Conservation (phyloP, 225 moss, liverwort and hornwort species). For the Marchantia polymorpha region DNA sequence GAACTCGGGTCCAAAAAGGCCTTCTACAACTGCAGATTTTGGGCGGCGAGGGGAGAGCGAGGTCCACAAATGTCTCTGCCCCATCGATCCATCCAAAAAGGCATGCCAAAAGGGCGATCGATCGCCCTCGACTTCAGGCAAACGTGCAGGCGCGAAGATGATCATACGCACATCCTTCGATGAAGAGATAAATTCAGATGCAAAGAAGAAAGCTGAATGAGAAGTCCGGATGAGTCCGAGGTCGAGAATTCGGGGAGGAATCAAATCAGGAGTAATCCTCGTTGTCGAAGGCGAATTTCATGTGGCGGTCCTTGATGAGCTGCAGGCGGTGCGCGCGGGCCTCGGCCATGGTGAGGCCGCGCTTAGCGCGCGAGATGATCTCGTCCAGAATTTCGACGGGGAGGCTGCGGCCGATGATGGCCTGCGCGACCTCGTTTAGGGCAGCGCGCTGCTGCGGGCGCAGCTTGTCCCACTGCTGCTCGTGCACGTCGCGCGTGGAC, state of each 20-base stretch:
- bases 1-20: too few species aligned
- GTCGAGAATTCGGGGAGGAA: background rate
- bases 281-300: conserved; percentile 11
- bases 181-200: background rate
- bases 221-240: background rate
- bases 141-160: background rate
- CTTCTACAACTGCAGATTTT: background rate
- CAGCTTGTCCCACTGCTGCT: conserved; percentile 20
- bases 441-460: conserved; percentile 5
- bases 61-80: background rate
- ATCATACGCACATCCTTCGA: background rate
- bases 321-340: conserved; percentile 20
- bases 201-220: background rate
- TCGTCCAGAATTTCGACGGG: conserved; percentile 22
- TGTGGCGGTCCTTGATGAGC: conserved; percentile 23
- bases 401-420: conserved; percentile 16
- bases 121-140: background rate
- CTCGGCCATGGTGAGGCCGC: conserved; percentile 16
- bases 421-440: conserved; percentile 17
- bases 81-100: background rate
- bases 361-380: conserved; percentile 6
- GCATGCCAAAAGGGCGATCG: background rate
- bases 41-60: background rate
- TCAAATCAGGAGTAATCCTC: conserved; percentile 10
- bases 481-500: conserved; percentile 19